Evolutionary conservation across 495 filamentous ascomycete species (phyloP).

Genomic region (Haplographium delicatum): DNA sequence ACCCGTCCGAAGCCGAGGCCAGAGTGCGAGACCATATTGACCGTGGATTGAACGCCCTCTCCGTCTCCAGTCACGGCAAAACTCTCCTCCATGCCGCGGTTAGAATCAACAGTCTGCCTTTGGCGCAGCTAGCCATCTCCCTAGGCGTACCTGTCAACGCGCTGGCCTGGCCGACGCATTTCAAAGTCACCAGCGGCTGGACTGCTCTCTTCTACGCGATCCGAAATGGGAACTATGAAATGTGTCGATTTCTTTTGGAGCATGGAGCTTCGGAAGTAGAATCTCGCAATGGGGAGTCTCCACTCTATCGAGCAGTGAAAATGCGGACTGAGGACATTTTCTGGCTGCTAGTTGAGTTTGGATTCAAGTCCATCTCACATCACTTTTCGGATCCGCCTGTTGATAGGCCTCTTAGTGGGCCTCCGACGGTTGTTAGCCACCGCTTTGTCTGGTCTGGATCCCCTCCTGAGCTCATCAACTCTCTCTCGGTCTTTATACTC

Average conservation of each 20-base stretch:
- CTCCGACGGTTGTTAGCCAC: slow-evolving; percentile 2
- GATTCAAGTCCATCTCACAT: slow-evolving; percentile 3
- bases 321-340: slow-evolving; percentile 3
- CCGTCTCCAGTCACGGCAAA: neutral
- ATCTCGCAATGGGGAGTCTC: neutral
- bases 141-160: neutral
- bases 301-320: slow-evolving; percentile 4
- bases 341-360: slow-evolving; percentile 5
- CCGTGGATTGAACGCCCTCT: slow-evolving; percentile 1
- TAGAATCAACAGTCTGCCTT: neutral
- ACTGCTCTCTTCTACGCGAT: neutral
- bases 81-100: neutral
- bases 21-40: slow-evolving; percentile 3
- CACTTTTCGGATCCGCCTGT: slow-evolving; percentile 1
- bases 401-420: slow-evolving; percentile 2
- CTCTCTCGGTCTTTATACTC: slow-evolving; percentile 1
- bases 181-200: neutral
- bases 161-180: neutral
- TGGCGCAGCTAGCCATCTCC: neutral
- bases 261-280: neutral
- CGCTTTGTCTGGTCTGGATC: slow-evolving; percentile 1
- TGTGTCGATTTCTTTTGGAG: neutral
- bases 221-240: neutral
- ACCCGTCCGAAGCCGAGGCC: slow-evolving; percentile 2
- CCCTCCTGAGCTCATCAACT: slow-evolving; percentile 1